These are phyloP conservation scores for Helichrysum umbraculigerum DNA, from an alignment of 129 eudicot genomes.

Conservation along the genomic window DNA sequence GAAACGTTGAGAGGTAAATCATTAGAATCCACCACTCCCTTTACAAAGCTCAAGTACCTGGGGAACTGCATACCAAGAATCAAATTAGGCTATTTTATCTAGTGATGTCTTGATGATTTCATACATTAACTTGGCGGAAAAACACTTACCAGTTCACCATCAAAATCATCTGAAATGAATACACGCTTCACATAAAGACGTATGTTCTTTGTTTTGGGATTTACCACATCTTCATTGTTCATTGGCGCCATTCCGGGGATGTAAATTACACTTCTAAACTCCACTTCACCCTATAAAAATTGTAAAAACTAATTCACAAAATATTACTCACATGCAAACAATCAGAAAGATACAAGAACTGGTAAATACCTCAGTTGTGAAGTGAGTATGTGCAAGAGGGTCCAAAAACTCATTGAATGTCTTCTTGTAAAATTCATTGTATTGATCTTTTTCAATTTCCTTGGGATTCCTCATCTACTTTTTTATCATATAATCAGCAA, in stretches of 20 bases:
- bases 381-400: slow-evolving; percentile 78
- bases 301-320: neutral
- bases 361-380: slow-evolving; percentile 82
- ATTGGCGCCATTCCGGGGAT: slow-evolving; percentile 98
- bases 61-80: slow-evolving; percentile 70
- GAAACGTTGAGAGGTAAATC: slow-evolving; percentile 94
- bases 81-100: neutral
- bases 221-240: slow-evolving; percentile 85
- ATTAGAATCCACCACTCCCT: slow-evolving; percentile 93
- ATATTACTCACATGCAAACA: neutral
- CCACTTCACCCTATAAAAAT: slow-evolving; percentile 86
- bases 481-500: slow-evolving; percentile 18
- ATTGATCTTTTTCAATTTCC: slow-evolving; percentile 86
- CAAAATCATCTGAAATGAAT: slow-evolving; percentile 98
- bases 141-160: slow-evolving; percentile 85
- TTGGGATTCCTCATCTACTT: slow-evolving; percentile 85
- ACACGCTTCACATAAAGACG: slow-evolving; percentile 95
- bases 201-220: slow-evolving; percentile 94
- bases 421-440: slow-evolving; percentile 89
- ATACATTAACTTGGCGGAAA: neutral
- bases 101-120: neutral
- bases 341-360: too few species aligned
- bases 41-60: slow-evolving; percentile 92
- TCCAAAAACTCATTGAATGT: slow-evolving; percentile 86
- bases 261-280: slow-evolving; percentile 84